Conservation (phyloP, 306 rosid genomes). For the Medicago arabica region DNA sequence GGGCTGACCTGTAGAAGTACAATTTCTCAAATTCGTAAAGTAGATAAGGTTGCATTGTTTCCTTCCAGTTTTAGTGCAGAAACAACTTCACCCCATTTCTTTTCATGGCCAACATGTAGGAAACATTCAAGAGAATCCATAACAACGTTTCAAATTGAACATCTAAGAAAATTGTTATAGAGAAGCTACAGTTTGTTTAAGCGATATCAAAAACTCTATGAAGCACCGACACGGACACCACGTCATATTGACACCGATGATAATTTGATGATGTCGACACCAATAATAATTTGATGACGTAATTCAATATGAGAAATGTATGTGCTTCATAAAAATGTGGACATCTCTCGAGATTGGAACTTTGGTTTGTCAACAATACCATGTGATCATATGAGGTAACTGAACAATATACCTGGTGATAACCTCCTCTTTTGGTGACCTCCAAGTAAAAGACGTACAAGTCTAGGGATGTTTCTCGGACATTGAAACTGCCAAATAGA, state of each 20-base stretch:
- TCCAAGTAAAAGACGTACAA: slow-evolving; percentile 54
- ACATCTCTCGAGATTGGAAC: too few relatives aligned
- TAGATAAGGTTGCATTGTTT: slow-evolving; percentile 33
- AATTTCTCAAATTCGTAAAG: slow-evolving; percentile 50
- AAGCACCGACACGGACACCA: too few relatives aligned
- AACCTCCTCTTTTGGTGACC: slow-evolving; percentile 59
- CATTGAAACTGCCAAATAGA: slow-evolving; percentile 44
- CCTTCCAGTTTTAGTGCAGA: slow-evolving; percentile 51
- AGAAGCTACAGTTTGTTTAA: not conserved
- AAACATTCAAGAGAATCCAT: slow-evolving; percentile 19
- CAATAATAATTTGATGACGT: too few relatives aligned
- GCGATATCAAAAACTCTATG: too few relatives aligned
- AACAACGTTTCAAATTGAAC: not conserved
- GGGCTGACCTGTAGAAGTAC: slow-evolving; percentile 44
- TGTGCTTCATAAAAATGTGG: too few relatives aligned
- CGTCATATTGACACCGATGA: too few relatives aligned
- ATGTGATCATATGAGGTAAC: slow-evolving; percentile 7
- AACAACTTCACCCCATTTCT: slow-evolving; percentile 56
- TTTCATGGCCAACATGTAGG: slow-evolving; percentile 44
- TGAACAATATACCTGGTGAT: slow-evolving; percentile 44
- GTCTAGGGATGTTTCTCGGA: slow-evolving; percentile 46
- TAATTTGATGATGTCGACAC: too few relatives aligned
- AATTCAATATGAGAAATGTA: too few relatives aligned
- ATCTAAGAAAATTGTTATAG: not conserved
- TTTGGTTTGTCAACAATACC: not conserved